Evolutionary conservation across 192 early-diverging fungal genomes (phyloP), one percentile per base, ranked within the genome.

Genomic region (Linnemannia exigua): DNA sequence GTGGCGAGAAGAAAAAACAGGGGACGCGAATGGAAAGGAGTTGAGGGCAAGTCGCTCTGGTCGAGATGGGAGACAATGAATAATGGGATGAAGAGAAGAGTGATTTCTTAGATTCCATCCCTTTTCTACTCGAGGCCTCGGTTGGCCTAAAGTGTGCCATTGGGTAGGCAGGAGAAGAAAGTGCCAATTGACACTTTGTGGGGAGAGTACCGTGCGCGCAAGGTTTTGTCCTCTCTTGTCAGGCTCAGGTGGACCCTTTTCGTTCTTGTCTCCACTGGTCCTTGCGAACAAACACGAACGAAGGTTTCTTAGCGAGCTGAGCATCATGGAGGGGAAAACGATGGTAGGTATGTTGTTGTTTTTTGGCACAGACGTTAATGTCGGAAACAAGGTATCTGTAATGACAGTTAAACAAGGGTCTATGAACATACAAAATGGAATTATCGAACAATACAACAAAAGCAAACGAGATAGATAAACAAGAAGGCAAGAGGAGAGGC

Each of bases 331-430:
- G n/a, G n/a, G n/a, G n/a, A 54, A 54, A 5, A 20, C 52, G 52
- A 54, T 0, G 15, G 19, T 9, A 63, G 8, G 31, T 31, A 63
- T 63, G 58, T 63, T 63, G n/a, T n/a, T n/a, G n/a, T 63, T 44
- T 44, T 44, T 44, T 9, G 9, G 58, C 58, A 63, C 11, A 31
- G 58, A 12, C n/a, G 54, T 63, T 63, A n/a, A n/a, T 63, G 31
- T 63, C 58, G n/a, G 2, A n/a, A 63, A 63, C 58, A 63, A 15
- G 58, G 58, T 63, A 63, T 63, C 58, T 63, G 58, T 16, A 63
- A 22, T 28, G 22, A n/a, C n/a, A 7, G 12, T 1, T 3, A 63
- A 33, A 41, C 31, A n/a, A 17, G 16, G 67, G 67, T 69, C 38
- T 69, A 69, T 69, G 33, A 36, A 69, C 37, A 31, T 15, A 63